These are phyloP conservation scores for Barbarea vulgaris DNA, from an alignment of 345 rosid genomes.

Conservation along the genomic window DNA sequence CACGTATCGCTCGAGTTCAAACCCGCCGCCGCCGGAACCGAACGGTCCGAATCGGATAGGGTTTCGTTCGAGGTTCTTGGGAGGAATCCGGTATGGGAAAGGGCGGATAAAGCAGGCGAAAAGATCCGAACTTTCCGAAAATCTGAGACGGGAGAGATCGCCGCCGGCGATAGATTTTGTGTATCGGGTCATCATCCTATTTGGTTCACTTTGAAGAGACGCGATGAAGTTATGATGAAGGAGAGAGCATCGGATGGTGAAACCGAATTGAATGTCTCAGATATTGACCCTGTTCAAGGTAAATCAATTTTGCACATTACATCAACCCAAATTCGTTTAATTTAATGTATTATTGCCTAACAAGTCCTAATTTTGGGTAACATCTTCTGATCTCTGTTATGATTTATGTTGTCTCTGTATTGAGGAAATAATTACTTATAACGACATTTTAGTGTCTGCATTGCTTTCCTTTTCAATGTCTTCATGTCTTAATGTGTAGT, in stretches of 20 bases:
- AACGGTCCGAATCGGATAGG: conserved; percentile 42
- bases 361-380: not conserved
- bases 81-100: conserved; percentile 71
- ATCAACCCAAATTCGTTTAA: not conserved
- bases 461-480: not conserved
- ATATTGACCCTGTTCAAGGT: conserved; percentile 73
- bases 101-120: conserved; percentile 33
- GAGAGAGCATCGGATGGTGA: conserved; percentile 38
- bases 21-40: conserved; percentile 27
- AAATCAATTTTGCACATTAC: not conserved
- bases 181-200: conserved; percentile 54
- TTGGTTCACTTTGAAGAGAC: conserved; percentile 57
- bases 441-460: not conserved
- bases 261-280: conserved; percentile 38
- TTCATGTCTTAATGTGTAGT: not conserved
- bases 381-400: not conserved
- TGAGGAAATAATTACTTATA: not conserved
- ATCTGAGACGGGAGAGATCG: conserved; percentile 53
- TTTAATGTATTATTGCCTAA: not conserved
- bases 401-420: not conserved
- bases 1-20: conserved; percentile 51
- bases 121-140: conserved; percentile 49
- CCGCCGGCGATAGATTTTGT: conserved; percentile 61
- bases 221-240: conserved; percentile 38
- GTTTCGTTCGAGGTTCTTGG: conserved; percentile 66